phyloP scores from a whole-genome alignment of 2,329 filamentous ascomycete genomes.

The Aspergillaceae sp. region DNA sequence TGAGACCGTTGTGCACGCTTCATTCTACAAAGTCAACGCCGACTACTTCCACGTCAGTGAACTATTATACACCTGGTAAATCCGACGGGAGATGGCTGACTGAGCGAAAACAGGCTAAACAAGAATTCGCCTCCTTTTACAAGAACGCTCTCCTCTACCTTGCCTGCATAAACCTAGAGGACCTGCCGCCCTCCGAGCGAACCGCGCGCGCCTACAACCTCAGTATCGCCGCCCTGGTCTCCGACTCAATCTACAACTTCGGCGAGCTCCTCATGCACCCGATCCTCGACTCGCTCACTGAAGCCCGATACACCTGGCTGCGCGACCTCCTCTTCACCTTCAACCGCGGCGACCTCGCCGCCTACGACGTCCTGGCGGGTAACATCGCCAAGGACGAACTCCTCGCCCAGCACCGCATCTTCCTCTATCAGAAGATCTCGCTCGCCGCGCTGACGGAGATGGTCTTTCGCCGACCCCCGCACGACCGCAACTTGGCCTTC shows the following conservation, averaged over 20 bases:
- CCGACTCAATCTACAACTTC: constrained; percentile 97
- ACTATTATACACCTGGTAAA: background rate
- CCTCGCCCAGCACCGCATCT: constrained; percentile 68
- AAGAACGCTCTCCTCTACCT: constrained; percentile 96
- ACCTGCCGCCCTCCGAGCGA: constrained; percentile 65
- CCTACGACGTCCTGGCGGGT: constrained; percentile 73
- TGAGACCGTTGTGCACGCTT: constrained; percentile 88
- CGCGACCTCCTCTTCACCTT: constrained; percentile 95
- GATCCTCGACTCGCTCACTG: constrained; percentile 75
- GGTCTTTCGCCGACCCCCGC: constrained; percentile 89
- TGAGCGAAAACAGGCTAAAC: constrained; percentile 50
- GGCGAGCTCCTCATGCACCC: constrained; percentile 97
- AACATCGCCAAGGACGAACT: constrained; percentile 74
- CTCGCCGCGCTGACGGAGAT: constrained; percentile 92
- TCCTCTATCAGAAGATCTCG: constrained; percentile 95
- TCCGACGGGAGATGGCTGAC: constrained; percentile 2
- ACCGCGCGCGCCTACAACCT: constrained; percentile 83
- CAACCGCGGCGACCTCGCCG: constrained; percentile 84
- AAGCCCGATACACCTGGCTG: constrained; percentile 74
- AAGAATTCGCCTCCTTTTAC: constrained; percentile 94
- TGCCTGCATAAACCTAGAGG: constrained; percentile 79
- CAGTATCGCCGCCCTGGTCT: constrained; percentile 83
- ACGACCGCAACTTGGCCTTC: constrained; percentile 93
- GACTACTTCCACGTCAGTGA: constrained; percentile 73
- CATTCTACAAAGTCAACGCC: constrained; percentile 92